Evolutionary conservation across 1,139 yeast species (phyloP), one percentile per base, ranked within the genome.

Genomic region (Suhomyces terraborum): DNA sequence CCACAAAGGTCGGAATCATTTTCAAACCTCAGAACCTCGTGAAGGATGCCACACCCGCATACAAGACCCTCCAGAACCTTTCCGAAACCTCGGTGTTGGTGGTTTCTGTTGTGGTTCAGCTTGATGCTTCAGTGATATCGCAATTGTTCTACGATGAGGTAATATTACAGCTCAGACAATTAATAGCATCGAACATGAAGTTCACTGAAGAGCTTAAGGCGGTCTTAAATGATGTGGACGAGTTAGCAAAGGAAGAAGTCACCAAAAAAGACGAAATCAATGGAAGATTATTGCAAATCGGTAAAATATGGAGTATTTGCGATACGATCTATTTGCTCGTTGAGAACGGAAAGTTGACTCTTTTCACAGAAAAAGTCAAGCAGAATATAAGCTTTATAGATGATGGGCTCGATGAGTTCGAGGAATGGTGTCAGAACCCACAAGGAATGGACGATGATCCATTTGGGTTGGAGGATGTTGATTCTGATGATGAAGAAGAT

Each of bases 1-100:
- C 84, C 2, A 87, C 95, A 3, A 87, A 86, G 59, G 69, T 85
- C 3, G 95, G 95, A 5, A 79, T 88, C 29, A 77, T 88, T 1
- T 84, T 82, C 61, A 79, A 82, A 51, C 86, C 89, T 1, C 80
- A 80, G 6, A 75, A 59, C 36, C 50, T 71, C 32, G 69, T 46
- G 48, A 61, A 54, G 43, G 75, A 49, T 53, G 64, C 35, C 4
- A 69, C 63, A 12, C 79, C 88, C 0, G 83, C 85, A 1, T 72
- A 62, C 48, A 67, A 64, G 21, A 82, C 85, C 26, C 50, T 82
- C 8, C 75, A 72, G 44, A 77, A 77, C 30, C 61, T 78, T 30
- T 65, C 77, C 5, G 77, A 76, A 38, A 59, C 70, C 6, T 41
- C 70, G 3, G 65, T 78, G 6, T 65, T 79, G 39, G 53, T 75